These are phyloP conservation scores for Kingdonia uniflora DNA, from an alignment of 164 flowering plant species.

Conservation along the genomic window DNA sequence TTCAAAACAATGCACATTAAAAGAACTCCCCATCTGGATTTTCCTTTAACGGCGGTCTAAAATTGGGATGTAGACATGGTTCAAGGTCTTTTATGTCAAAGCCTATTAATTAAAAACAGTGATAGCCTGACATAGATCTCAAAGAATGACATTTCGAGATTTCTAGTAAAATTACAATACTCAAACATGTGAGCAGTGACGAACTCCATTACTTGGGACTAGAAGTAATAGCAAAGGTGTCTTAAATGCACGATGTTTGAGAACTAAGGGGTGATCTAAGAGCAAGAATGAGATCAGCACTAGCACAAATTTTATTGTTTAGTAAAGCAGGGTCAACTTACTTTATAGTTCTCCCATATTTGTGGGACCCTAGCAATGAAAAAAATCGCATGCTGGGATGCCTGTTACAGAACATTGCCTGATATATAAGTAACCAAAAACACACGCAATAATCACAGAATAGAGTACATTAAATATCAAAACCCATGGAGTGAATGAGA, in stretches of 20 bases:
- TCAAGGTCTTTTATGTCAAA: too few species aligned
- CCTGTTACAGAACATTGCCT: constrained; percentile 37
- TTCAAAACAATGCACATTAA: too few species aligned
- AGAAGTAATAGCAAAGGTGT: too few species aligned
- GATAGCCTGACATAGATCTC: too few species aligned
- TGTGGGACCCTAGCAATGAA: constrained; percentile 88
- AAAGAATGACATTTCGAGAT: too few species aligned
- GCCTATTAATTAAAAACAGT: too few species aligned
- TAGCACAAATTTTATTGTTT: background rate
- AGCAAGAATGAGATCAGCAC: background rate
- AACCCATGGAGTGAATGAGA: background rate
- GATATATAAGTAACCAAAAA: constrained; percentile 4
- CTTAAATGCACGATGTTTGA: background rate
- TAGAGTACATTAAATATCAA: background rate
- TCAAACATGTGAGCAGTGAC: too few species aligned
- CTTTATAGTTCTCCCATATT: constrained; percentile 75
- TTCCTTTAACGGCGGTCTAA: too few species aligned
- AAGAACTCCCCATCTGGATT: too few species aligned
- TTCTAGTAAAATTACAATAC: too few species aligned
- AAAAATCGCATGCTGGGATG: constrained; percentile 91
- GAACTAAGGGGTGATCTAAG: background rate
- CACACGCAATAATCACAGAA: background rate
- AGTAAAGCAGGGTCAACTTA: constrained; percentile 25
- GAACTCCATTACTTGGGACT: too few species aligned
- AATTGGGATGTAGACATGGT: too few species aligned